Evolutionary conservation across 495 filamentous ascomycete species (phyloP), one percentile per base, ranked within the genome.

Genomic region (Rhizodiscina lignyota): DNA sequence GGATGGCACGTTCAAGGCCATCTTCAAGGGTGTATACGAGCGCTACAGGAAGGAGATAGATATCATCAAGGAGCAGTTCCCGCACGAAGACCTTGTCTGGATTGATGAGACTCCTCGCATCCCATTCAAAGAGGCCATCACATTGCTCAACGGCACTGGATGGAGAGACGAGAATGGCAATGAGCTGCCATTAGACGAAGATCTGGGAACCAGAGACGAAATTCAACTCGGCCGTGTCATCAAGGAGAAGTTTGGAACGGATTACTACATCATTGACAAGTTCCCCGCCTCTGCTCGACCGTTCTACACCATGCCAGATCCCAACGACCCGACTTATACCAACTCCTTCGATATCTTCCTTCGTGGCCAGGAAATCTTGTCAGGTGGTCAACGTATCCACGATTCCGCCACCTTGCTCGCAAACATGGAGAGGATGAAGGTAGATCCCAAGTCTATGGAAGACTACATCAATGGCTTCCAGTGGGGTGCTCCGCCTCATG

Each of bases 311-410:
- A 87, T 92, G 68, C 80, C 82, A 0, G 85, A 94, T 36, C 67
- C 80, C 2, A 57, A 74, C 6, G 73, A 93, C 44, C 58, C 68
- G 5, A 64, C 63, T 2, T 66, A 68, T 48, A 93, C 85, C 28
- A 94, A 93, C 56, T 91, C 86, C 0, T 94, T 94, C 43, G 85
- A 94, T 54, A 87, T 94, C 48, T 94, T 94, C 59, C 67, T 94
- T 35, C 81, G 86, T 8, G 86, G 86, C 4, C 86, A 94, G 50
- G 86, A 94, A 52, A 92, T 94, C 42, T 73, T 87, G 3, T 82
- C 77, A 1, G 85, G 86, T 34, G 86, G 85, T 5, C 85, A 94
- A 53, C 81, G 86, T 70, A 82, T 94, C 41, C 82, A 94, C 53
- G 74, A 85, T 36, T 66, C 83, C 1, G 55, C 64, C 18, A 68